These are phyloP conservation scores for Rosellinia necatrix DNA, from an alignment of 2,329 filamentous ascomycete genomes.

Conservation along the genomic window DNA sequence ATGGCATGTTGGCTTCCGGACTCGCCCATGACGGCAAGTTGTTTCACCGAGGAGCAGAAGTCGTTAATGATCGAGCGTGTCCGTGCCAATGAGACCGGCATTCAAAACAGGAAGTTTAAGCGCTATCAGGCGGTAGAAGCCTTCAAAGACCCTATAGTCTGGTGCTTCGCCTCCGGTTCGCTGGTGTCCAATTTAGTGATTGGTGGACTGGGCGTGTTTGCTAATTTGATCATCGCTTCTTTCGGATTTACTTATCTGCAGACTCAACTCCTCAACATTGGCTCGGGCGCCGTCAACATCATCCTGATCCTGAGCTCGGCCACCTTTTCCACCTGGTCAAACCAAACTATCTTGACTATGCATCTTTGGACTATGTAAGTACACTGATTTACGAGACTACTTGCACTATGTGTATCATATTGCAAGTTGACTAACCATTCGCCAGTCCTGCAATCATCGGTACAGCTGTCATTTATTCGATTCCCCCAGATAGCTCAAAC, in stretches of 20 bases:
- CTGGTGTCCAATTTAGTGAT: slow-evolving; percentile 34
- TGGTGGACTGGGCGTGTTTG: slow-evolving; percentile 46
- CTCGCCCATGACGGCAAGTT: slow-evolving; percentile 54
- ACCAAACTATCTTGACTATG: slow-evolving; percentile 35
- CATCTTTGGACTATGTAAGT: slow-evolving; percentile 35
- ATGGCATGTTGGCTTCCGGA: slow-evolving; percentile 51
- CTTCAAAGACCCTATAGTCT: slow-evolving; percentile 41
- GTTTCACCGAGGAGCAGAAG: slow-evolving; percentile 48
- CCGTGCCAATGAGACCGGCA: slow-evolving; percentile 42
- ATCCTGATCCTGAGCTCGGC: slow-evolving; percentile 28
- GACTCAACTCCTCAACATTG: slow-evolving; percentile 47
- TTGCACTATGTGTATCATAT: neutral
- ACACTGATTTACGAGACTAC: too few species aligned
- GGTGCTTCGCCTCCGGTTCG: slow-evolving; percentile 35
- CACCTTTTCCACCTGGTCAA: slow-evolving; percentile 43
- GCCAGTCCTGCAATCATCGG: slow-evolving; percentile 45
- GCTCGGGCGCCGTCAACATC: slow-evolving; percentile 47
- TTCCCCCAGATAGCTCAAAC: slow-evolving; percentile 38
- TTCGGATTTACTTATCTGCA: slow-evolving; percentile 47
- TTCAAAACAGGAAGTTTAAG: slow-evolving; percentile 42
- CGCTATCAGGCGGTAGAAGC: slow-evolving; percentile 42
- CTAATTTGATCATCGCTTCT: slow-evolving; percentile 45
- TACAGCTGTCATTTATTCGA: slow-evolving; percentile 46
- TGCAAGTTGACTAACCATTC: neutral
- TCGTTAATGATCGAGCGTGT: slow-evolving; percentile 43